phyloP scores from a whole-genome alignment of 768 basidiomycete species.

The Rhodotorula babjevae region DNA sequence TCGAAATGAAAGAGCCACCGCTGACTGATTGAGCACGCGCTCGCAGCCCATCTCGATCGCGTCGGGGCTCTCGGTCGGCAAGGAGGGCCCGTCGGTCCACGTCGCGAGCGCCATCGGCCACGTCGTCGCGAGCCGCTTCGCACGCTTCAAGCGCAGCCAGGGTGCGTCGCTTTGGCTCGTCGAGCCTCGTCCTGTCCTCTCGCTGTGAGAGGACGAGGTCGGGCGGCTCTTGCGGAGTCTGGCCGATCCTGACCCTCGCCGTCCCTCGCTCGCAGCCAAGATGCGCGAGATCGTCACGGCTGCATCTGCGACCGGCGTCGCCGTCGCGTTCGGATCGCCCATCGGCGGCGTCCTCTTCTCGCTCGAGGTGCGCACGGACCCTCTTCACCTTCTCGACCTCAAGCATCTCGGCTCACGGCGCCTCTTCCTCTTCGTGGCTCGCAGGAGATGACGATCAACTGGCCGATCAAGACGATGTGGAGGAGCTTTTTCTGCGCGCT shows the following conservation, averaged over 20 bases:
- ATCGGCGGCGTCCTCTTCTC: conserved; percentile 97
- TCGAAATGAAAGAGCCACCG: neutral
- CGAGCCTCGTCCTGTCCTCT: neutral
- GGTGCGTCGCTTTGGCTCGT: conserved; percentile 52
- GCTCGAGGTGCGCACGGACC: conserved; percentile 67
- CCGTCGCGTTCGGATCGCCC: conserved; percentile 95
- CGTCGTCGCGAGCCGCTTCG: conserved; percentile 78
- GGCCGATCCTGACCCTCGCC: too few relatives aligned
- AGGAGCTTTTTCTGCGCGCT: conserved; percentile 94
- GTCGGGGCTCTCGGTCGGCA: conserved; percentile 92
- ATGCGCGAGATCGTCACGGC: conserved; percentile 86
- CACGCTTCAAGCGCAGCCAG: conserved; percentile 77
- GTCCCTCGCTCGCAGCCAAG: conserved; percentile 50
- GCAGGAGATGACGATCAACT: conserved; percentile 97
- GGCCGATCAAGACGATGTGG: conserved; percentile 99
- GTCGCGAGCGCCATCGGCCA: conserved; percentile 91
- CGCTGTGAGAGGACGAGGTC: too few relatives aligned
- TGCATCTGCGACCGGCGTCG: conserved; percentile 94
- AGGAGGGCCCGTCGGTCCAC: conserved; percentile 97
- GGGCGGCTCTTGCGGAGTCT: too few relatives aligned
- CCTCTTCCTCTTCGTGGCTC: neutral
- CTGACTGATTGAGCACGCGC: neutral
- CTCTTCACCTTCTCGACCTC: neutral
- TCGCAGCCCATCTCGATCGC: conserved; percentile 88
- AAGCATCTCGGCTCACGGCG: neutral